These are phyloP conservation scores for Ceratobasidium sp. DNA, from an alignment of 1,284 basidiomycete genomes.

Conservation along the genomic window DNA sequence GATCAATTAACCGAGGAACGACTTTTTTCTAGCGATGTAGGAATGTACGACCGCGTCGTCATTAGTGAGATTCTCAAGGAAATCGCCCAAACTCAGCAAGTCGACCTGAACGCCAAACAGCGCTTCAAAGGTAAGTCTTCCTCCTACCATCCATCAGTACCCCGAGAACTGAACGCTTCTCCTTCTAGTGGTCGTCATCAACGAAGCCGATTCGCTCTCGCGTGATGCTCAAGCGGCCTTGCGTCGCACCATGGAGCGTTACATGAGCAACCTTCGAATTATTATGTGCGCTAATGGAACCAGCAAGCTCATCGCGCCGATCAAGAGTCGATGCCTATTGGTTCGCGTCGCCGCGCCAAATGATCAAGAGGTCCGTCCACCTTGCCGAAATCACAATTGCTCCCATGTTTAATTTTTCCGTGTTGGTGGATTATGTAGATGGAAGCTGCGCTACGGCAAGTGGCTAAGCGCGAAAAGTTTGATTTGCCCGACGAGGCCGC, in stretches of 20 bases:
- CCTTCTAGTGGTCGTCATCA: conserved; percentile 91
- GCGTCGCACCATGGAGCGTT: conserved; percentile 98
- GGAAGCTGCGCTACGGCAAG: conserved; percentile 78
- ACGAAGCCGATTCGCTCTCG: conserved; percentile 94
- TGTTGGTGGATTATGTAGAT: conserved; percentile 65
- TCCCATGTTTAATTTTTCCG: neutral
- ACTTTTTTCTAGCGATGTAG: conserved; percentile 79
- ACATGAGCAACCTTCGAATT: conserved; percentile 97
- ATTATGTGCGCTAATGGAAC: conserved; percentile 99
- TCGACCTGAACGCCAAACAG: conserved; percentile 94
- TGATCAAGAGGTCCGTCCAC: conserved; percentile 71
- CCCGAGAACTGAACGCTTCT: conserved; percentile 1
- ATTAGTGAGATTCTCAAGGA: conserved; percentile 98
- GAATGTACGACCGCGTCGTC: conserved; percentile 93
- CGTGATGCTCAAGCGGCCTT: conserved; percentile 97
- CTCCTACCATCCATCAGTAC: neutral
- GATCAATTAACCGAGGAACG: conserved; percentile 19
- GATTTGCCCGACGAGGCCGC: conserved; percentile 80
- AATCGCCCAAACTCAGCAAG: conserved; percentile 98
- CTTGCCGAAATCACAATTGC: neutral
- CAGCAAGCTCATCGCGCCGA: conserved; percentile 95
- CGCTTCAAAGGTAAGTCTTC: conserved; percentile 85
- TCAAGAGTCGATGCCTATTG: conserved; percentile 93
- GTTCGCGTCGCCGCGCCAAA: conserved; percentile 92
- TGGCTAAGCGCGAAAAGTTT: conserved; percentile 86